These are phyloP conservation scores for Penicillium sp. DNA, from an alignment of 2,329 filamentous ascomycete species.

Conservation along the genomic window DNA sequence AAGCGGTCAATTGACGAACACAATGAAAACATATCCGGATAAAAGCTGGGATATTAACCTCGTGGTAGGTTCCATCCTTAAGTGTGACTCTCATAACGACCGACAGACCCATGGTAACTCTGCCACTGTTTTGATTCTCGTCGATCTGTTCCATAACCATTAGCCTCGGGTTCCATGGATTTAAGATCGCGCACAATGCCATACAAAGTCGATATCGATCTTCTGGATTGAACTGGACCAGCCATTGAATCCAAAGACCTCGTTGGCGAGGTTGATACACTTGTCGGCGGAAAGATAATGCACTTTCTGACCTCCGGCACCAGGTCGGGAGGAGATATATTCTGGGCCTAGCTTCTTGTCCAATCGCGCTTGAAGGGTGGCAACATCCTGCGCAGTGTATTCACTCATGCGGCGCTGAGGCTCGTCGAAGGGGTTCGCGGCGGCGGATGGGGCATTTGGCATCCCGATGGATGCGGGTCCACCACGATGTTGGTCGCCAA, in stretches of 20 bases:
- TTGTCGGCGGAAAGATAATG: constrained; percentile 97
- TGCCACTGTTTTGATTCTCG: constrained; percentile 76
- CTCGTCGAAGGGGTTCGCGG: constrained; percentile 81
- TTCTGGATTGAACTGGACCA: constrained; percentile 97
- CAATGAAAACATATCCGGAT: background rate
- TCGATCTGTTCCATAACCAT: constrained; percentile 61
- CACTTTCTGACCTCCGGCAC: constrained; percentile 81
- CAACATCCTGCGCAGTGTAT: constrained; percentile 89
- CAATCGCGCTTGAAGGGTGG: constrained; percentile 80
- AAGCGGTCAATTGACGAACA: background rate
- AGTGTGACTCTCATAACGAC: constrained; percentile 90
- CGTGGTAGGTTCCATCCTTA: constrained; percentile 92
- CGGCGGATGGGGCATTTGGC: constrained; percentile 39
- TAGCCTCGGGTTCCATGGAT: background rate
- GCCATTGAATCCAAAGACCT: constrained; percentile 95
- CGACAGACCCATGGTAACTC: constrained; percentile 82
- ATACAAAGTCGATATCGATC: constrained; percentile 87
- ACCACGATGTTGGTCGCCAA: constrained; percentile 69
- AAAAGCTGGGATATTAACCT: constrained; percentile 55
- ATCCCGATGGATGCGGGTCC: constrained; percentile 47
- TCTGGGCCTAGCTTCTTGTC: constrained; percentile 95
- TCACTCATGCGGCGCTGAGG: constrained; percentile 68
- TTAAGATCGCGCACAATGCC: constrained; percentile 17
- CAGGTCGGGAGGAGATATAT: constrained; percentile 85
- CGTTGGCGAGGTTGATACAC: constrained; percentile 91